Conservation (phyloP, 768 basidiomycete species). For the Lanmaoa rubissima region DNA sequence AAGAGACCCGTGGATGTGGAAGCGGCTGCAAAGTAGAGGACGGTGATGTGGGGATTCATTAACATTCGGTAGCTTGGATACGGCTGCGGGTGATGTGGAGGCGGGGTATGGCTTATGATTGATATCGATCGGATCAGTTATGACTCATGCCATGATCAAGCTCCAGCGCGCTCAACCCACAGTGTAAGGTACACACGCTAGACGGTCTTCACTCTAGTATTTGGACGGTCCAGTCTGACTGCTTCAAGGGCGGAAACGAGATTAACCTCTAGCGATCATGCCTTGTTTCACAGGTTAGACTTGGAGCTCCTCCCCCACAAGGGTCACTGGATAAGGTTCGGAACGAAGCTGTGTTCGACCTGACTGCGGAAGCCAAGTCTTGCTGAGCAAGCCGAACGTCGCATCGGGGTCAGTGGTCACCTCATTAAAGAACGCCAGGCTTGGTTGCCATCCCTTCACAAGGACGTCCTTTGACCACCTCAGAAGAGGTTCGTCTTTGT, state of each 20-base stretch:
- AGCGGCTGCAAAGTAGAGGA: slow-evolving; percentile 60
- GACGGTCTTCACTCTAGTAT: background rate
- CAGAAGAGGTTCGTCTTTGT: slow-evolving; percentile 1
- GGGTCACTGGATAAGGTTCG: background rate
- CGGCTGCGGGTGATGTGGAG: too few species aligned
- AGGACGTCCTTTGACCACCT: background rate
- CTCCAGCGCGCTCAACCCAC: background rate
- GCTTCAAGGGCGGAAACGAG: background rate
- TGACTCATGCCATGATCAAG: too few species aligned
- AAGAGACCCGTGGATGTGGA: slow-evolving; percentile 66
- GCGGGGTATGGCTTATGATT: background rate
- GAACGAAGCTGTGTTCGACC: background rate
- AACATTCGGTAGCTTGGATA: background rate
- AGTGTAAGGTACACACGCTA: background rate
- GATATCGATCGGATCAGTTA: background rate
- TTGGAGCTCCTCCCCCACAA: background rate
- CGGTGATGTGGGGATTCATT: slow-evolving; percentile 32
- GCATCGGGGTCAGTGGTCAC: background rate
- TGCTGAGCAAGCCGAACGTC: background rate
- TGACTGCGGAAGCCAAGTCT: slow-evolving; percentile 4
- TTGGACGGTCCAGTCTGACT: too few species aligned
- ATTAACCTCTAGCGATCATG: background rate
- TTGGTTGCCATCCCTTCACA: background rate
- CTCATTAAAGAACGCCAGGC: background rate
- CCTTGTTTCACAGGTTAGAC: background rate